Evolutionary conservation across 2,329 filamentous ascomycete species (phyloP).

Genomic region (Aspergillus sp.): DNA sequence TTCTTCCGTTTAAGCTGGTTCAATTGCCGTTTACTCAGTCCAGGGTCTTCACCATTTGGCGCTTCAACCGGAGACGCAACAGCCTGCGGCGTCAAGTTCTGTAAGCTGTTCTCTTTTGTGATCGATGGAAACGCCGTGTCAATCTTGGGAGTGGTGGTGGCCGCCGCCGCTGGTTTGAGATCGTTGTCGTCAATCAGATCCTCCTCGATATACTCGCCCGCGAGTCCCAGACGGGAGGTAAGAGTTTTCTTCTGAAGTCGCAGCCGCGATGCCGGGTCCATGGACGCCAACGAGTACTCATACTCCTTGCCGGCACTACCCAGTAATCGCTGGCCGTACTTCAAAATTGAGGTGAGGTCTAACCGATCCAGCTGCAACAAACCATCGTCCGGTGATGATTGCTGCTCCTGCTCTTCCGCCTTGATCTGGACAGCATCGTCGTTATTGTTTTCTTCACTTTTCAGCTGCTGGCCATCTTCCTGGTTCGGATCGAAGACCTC

Average conservation of each 20-base stretch:
- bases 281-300: constrained; percentile 71
- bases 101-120: constrained; percentile 37
- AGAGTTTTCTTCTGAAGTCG: constrained; percentile 86
- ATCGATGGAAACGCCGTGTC: constrained; percentile 43
- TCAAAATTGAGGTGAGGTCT: constrained; percentile 71
- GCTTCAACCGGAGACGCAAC: constrained; percentile 43
- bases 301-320: constrained; percentile 73
- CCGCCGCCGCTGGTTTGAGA: constrained; percentile 40
- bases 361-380: constrained; percentile 65
- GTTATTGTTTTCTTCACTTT: constrained; percentile 47
- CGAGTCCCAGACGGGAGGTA: constrained; percentile 68
- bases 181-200: constrained; percentile 64
- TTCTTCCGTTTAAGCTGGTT: constrained; percentile 92
- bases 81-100: constrained; percentile 26
- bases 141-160: constrained; percentile 34
- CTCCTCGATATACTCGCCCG: constrained; percentile 77
- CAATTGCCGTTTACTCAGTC: constrained; percentile 82
- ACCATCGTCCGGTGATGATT: constrained; percentile 42
- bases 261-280: constrained; percentile 74
- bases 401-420: constrained; percentile 22
- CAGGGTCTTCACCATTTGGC: constrained; percentile 54
- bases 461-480: constrained; percentile 50
- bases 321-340: constrained; percentile 72
- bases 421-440: constrained; percentile 30
- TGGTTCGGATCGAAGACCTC: constrained; percentile 80